Evolutionary conservation across 345 rosid species (phyloP).

Genomic region (Corchorus capsularis): DNA sequence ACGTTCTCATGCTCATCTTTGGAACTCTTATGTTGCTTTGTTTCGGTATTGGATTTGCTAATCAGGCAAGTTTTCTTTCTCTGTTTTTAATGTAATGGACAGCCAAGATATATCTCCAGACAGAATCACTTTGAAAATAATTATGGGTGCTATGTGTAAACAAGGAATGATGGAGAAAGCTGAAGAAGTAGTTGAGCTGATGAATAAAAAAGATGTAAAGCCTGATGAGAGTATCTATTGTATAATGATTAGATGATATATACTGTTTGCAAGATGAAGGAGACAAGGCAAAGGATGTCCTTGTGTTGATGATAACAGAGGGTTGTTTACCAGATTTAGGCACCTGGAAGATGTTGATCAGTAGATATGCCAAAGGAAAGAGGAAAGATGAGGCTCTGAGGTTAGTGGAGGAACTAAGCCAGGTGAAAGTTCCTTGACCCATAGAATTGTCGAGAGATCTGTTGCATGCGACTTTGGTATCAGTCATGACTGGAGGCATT

Average conservation of each 20-base stretch:
- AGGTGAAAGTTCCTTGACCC: no score
- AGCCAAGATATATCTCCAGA: neutral
- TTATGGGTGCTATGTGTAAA: slow-evolving; percentile 4
- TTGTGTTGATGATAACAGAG: neutral
- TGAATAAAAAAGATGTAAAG: slow-evolving; percentile 6
- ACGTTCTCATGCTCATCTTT: slow-evolving; percentile 77
- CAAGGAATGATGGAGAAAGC: slow-evolving; percentile 15
- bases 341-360: neutral
- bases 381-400: neutral
- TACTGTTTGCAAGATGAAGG: neutral
- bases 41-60: slow-evolving; percentile 94
- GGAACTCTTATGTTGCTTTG: slow-evolving; percentile 91
- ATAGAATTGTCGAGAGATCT: no score
- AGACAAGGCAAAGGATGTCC: neutral
- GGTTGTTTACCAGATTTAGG: neutral
- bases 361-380: neutral
- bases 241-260: neutral
- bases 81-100: neutral
- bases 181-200: neutral
- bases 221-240: neutral
- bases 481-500: no score
- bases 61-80: slow-evolving; percentile 56
- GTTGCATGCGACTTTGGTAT: no score
- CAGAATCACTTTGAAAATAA: slow-evolving; percentile 2
- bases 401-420: no score